These are phyloP conservation scores for Agrostemma githago DNA, from an alignment of 148 eudicot genomes.

Conservation along the genomic window DNA sequence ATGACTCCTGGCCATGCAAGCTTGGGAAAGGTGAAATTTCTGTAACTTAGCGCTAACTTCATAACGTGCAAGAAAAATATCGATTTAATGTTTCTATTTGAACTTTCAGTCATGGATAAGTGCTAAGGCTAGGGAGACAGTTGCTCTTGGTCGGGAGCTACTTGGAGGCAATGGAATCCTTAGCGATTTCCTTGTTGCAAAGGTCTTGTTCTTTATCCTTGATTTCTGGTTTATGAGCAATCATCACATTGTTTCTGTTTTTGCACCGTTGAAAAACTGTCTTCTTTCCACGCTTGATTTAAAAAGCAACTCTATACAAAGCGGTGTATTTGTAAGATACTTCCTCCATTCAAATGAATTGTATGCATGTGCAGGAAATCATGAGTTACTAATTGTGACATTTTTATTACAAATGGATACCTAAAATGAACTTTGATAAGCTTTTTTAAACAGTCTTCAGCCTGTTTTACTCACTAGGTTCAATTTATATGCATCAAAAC, in stretches of 20 bases:
- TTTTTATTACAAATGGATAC: background rate
- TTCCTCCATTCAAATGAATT: too few species aligned
- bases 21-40: slow-evolving; percentile 65
- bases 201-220: slow-evolving; percentile 40
- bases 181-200: slow-evolving; percentile 80
- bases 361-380: background rate
- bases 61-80: slow-evolving; percentile 2
- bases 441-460: background rate
- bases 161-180: slow-evolving; percentile 95
- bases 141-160: slow-evolving; percentile 77
- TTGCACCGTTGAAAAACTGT: background rate
- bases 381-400: background rate
- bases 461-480: background rate
- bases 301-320: too few species aligned
- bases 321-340: too few species aligned
- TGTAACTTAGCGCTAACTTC: background rate
- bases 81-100: background rate
- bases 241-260: slow-evolving; percentile 7
- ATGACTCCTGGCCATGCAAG: slow-evolving; percentile 94
- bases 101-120: slow-evolving; percentile 68
- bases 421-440: background rate
- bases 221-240: slow-evolving; percentile 1
- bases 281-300: background rate
- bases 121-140: slow-evolving; percentile 72
- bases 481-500: background rate